Evolutionary conservation across 208 protist species (phyloP).

Genomic region (Tritrichomonas musculus): DNA sequence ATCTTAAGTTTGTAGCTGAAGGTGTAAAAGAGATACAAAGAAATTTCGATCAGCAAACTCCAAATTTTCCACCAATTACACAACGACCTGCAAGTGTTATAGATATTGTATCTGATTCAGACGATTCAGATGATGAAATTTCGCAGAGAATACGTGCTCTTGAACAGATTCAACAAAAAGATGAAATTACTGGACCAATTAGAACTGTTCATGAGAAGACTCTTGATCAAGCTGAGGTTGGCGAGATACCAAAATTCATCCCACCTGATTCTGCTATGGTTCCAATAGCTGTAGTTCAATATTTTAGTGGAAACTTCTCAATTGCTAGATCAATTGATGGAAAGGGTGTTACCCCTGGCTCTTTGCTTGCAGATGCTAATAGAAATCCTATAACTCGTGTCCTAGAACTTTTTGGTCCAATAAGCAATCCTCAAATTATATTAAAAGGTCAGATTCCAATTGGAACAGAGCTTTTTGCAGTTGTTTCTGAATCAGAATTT

Average conservation of each 20-base stretch:
- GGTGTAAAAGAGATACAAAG: too few species aligned
- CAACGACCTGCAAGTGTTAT: too few species aligned
- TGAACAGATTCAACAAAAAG: too few species aligned
- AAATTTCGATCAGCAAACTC: too few species aligned
- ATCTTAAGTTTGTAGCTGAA: too few species aligned
- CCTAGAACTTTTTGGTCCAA: not conserved
- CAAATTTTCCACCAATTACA: too few species aligned
- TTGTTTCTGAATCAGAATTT: not conserved
- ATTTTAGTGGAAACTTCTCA: not conserved
- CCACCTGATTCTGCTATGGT: not conserved
- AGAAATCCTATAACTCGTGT: constrained; percentile 7
- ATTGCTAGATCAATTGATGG: not conserved
- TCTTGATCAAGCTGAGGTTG: not conserved
- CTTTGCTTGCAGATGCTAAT: not conserved
- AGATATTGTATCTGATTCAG: too few species aligned
- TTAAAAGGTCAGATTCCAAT: not conserved
- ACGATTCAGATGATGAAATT: too few species aligned
- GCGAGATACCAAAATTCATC: not conserved
- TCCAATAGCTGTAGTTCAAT: not conserved
- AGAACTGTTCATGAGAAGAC: not conserved
- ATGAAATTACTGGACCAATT: not conserved
- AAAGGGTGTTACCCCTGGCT: not conserved
- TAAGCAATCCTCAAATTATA: not conserved
- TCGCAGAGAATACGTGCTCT: too few species aligned
- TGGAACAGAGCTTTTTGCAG: not conserved